Evolutionary conservation across 2,329 filamentous ascomycete species (phyloP).

Genomic region (Neurospora sp.): DNA sequence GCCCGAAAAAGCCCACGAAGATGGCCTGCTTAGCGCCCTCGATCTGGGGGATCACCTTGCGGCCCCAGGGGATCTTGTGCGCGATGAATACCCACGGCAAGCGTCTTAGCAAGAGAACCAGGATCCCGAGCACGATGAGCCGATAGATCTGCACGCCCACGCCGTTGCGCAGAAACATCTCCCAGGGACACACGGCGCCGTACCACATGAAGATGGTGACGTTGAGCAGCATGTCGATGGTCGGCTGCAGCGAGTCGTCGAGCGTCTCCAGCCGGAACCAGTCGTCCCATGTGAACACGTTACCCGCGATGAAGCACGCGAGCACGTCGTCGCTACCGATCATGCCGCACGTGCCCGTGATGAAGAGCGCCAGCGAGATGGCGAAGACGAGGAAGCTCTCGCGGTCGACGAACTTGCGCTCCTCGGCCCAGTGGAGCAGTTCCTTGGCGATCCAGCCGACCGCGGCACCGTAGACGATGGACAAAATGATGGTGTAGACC

Average conservation of each 20-base stretch:
- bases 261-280: conserved; percentile 85
- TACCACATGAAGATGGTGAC: conserved; percentile 86
- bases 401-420: conserved; percentile 70
- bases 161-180: conserved; percentile 51
- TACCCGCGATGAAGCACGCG: conserved; percentile 86
- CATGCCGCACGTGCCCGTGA: conserved; percentile 77
- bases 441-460: conserved; percentile 78
- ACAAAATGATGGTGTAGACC: conserved; percentile 73
- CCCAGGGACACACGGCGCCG: conserved; percentile 77
- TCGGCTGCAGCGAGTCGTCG: conserved; percentile 88
- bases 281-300: conserved; percentile 85
- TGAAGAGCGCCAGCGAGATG: conserved; percentile 75
- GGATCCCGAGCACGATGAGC: conserved; percentile 60
- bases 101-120: conserved; percentile 68
- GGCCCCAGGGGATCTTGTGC: conserved; percentile 41
- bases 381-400: conserved; percentile 85
- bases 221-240: conserved; percentile 90
- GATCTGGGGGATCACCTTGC: conserved; percentile 59
- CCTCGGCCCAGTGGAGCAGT: conserved; percentile 73
- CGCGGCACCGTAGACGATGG: conserved; percentile 62
- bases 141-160: conserved; percentile 61
- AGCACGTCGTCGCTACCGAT: conserved; percentile 83
- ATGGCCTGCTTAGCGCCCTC: conserved; percentile 62
- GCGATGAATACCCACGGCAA: conserved; percentile 66
- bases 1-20: conserved; percentile 89